Conservation (phyloP, 179 eudicot genomes). For the Sideroxylon spinosum region DNA sequence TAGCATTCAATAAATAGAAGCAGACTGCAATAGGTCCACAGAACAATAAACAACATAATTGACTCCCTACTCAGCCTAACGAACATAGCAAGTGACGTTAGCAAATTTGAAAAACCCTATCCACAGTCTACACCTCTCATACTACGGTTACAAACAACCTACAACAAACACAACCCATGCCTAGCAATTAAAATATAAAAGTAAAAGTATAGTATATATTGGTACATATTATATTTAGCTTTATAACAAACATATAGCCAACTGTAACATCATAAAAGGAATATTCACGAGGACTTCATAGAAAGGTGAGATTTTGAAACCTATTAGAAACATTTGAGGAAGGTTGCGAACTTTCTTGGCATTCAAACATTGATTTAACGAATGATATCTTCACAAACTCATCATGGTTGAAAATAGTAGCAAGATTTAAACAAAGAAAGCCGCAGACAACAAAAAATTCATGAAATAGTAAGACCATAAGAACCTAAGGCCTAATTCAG, state of each 20-base stretch:
- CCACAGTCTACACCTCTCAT: too few species aligned
- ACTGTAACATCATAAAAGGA: neutral
- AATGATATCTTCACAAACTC: neutral
- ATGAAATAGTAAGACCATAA: neutral
- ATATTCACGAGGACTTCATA: neutral
- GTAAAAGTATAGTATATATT: neutral
- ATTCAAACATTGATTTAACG: neutral
- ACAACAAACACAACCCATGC: too few species aligned
- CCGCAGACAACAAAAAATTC: neutral
- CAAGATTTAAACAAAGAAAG: neutral
- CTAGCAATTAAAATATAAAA: neutral
- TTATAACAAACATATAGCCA: neutral
- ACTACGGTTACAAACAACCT: too few species aligned
- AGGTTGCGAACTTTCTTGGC: neutral
- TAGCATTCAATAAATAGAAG: too few species aligned
- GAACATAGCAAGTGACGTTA: too few species aligned
- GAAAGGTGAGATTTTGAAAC: neutral
- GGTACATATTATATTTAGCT: neutral
- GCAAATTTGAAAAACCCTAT: too few species aligned
- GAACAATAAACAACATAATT: too few species aligned
- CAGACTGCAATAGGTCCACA: too few species aligned
- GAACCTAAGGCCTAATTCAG: neutral
- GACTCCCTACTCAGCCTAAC: too few species aligned
- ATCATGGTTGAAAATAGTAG: neutral
- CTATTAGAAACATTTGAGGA: too few species aligned